Evolutionary conservation across 768 basidiomycete species (phyloP), one percentile per base, ranked within the genome.

Genomic region (Russula abietina): DNA sequence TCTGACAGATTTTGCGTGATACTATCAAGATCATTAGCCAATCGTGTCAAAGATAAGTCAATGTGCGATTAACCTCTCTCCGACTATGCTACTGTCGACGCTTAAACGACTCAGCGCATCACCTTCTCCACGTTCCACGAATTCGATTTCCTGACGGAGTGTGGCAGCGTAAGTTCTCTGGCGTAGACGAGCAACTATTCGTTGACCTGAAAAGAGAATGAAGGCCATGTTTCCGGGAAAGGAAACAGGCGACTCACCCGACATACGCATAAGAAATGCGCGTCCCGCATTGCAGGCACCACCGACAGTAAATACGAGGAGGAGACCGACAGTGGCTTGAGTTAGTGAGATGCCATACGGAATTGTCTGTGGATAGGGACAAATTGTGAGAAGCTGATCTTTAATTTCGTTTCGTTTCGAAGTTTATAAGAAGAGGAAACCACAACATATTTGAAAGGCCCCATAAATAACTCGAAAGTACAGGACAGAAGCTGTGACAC

Each of bases 31-130:
- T 10, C 17, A 30, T 63, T 28, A 63, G 57, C 28, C 19, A 16
- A 59, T n/a, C 45, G 9, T 53, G 48, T 30, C 17, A 26, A 38
- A 46, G 43, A 43, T 6, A 30, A 48, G 57, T n/a, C 14, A 30
- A 19, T 16, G 14, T 14, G 26, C 0, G 32, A 28, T n/a, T 60
- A 33, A 90, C 91, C 90, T 92, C 76, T 93, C 93, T 48, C 96
- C 96, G 46, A 98, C 91, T 66, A 98, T 91, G 67, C 85, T 91
- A 7, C 91, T 91, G 71, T 99, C 96, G 1, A 88, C 88, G 61
- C 90, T 93, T 36, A 98, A 79, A 59, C 96, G 79, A 73, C 93
- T 95, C 49, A 98, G 77, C 10, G 97, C 90, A 72, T 99, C 96
- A 9, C 96, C 96, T 65, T 95, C 93, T 2, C 92, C 92, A 41